Base-by-base conservation (phyloP, 2,329 filamentous ascomycete genomes). In the Talaromyces atroroseus region DNA sequence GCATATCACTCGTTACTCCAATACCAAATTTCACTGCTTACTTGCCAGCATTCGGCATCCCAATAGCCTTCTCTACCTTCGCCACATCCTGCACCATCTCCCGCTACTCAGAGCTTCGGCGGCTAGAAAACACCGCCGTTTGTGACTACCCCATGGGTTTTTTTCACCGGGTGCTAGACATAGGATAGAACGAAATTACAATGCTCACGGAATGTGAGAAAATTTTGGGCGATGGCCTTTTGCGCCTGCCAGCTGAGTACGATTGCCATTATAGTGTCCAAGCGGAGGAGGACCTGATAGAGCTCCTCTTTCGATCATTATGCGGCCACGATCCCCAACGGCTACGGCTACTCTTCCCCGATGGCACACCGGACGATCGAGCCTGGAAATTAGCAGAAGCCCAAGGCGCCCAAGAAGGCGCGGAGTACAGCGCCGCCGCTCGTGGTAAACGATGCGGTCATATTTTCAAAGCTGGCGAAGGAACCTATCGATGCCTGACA, bases 371-470 rank as follows among this genome's bases (percentile, higher is more conserved):
- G 8, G 76, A 76, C 47, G 50, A 56, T 44, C 79, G 79, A 40
- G 75, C 78, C 46, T 87, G 92, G 81, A 94, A 88, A 72, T 78
- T 99, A 40, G 83, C 88, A 59, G 86, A 90, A 64, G 92, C 92
- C 16, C 95, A 99, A 69, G 92, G 92, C 18, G 90, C 90, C n/a
- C 81, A 90, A 57, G 91, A 96, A 67, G 92, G 94, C 11, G 90
- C 92, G 32, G 95, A 99, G 71, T 99, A 97, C 70, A 94, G 90
- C 20, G 88, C 92, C 63, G 88, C 89, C 6, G 94, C 94, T 14
- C 85, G 90, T 63, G 94, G 95, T 55, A 95, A 95, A 73, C 87
- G 91, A 48, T 99, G 94, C 71, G 95, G 94, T 3, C 95, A 99
- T 76, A 97, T 99, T 60, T 96, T 99, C 80, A 92, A 92, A 74